Base-by-base conservation (phyloP, 1,139 yeast species). In the Magnusiomyces tetraspermus region DNA sequence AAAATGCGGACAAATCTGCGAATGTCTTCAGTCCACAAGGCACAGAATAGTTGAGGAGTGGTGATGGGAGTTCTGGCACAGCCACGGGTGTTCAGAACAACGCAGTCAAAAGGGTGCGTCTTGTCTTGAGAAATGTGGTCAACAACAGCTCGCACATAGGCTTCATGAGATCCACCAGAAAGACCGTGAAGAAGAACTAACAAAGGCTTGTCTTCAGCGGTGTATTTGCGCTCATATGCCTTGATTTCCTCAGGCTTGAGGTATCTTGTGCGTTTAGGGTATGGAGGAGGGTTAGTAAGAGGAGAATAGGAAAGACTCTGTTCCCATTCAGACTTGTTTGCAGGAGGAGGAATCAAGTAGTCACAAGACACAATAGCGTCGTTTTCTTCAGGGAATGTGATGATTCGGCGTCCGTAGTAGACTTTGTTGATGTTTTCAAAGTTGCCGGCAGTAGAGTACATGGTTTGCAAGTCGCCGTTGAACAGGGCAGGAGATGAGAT, bases 121-220 rank as follows among this genome's bases (percentile, higher is more conserved):
- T 28, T 44, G 8, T 26, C 30, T 17, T 13, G 15, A 5, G 53
- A 51, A 43, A 69, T 56, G 47, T 58, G 60, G 45, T 61, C 55
- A 44, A 68, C 59, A 10, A 66, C 60, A 55, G 90, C 82, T 56
- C 96, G 78, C 54, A 89, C 84, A 61, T 89, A 81, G 1, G 92
- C 80, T 65, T 90, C 97, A 60, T 88, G 95, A 22, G 95, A 84
- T 0, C 97, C 96, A 22, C 97, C 97, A 3, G 88, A 90, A 42
- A 90, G 76, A 0, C 97, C 97, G 64, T 90, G 97, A 50, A 83
- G 70, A 4, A 84, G 74, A 26, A 89, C 76, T 36, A 85, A 76
- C 52, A 89, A 70, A 1, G 96, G 96, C 52, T 72, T 76, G 3
- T 70, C 67, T 30, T 71, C 73, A 1, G 30, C 17, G 43, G 43